Evolutionary conservation across 129 eudicot genomes (phyloP).

Genomic region (Chrysanthemum makinoi): DNA sequence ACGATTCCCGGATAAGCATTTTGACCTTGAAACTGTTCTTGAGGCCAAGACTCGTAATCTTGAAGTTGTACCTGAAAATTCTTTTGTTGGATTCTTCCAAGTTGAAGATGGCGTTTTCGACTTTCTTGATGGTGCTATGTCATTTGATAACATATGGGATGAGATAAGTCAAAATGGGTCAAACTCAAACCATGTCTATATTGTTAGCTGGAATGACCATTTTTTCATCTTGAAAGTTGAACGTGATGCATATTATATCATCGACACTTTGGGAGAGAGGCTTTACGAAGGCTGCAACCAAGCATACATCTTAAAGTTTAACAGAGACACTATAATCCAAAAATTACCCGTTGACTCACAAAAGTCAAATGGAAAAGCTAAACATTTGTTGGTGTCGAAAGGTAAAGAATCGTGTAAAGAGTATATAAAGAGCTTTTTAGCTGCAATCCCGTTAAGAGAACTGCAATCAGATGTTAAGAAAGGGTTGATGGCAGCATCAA

Average conservation of each 20-base stretch:
- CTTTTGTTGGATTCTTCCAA: conserved; percentile 57
- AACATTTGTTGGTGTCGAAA: conserved; percentile 34
- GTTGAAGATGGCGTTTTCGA: conserved; percentile 39
- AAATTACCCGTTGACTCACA: conserved; percentile 16
- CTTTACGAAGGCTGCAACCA: conserved; percentile 62
- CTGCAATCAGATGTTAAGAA: conserved; percentile 62
- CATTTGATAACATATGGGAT: conserved; percentile 60
- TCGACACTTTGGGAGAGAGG: conserved; percentile 74
- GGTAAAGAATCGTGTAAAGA: conserved; percentile 86
- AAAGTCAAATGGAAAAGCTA: conserved; percentile 11
- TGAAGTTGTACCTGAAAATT: conserved; percentile 40
- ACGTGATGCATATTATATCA: conserved; percentile 48
- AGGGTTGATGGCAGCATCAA: conserved; percentile 49
- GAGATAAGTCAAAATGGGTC: conserved; percentile 39
- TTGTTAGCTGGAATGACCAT: conserved; percentile 72
- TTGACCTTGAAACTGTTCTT: conserved; percentile 58
- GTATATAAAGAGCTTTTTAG: conserved; percentile 77
- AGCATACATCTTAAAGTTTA: conserved; percentile 54
- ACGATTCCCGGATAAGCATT: conserved; percentile 53
- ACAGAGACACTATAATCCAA: conserved; percentile 39
- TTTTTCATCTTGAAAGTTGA: conserved; percentile 57
- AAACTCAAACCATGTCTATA: conserved; percentile 30
- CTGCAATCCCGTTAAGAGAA: conserved; percentile 80
- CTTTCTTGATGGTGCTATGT: conserved; percentile 57
- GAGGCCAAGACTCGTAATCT: conserved; percentile 44